Evolutionary conservation across 1,284 basidiomycete genomes (phyloP), one percentile per base, ranked within the genome.

Genomic region (Naganishia albida): DNA sequence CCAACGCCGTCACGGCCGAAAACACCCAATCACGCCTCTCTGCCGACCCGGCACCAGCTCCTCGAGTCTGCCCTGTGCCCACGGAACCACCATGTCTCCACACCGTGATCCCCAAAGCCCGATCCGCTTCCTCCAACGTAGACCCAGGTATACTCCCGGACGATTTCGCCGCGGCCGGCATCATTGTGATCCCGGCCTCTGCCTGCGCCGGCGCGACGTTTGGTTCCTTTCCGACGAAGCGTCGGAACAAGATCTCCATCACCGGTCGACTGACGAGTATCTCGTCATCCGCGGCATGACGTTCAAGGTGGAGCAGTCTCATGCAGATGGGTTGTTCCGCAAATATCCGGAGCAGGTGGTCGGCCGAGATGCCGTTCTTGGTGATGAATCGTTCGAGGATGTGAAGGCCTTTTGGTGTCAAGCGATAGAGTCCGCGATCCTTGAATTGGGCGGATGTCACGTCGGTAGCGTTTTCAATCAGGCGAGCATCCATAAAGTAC

Each of bases 331-430:
- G 93, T 75, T 98, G 94, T 0, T 89, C 86, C 10, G 87, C 86
- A 77, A 98, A 99, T 50, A 97, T 90, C 54, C 85, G 86, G 70
- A 93, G 86, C 25, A 98, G 85, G 77, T 95, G 89, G 80, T 97
- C 93, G 25, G 81, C 79, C 74, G 87, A 91, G 82, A 99, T 98
- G 71, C 96, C 96, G 78, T 99, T 99, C 83, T 96, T 97, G 79
- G 89, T 91, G 83, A 99, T 97, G 84, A 99, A 99, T 34, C 96
- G 88, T 77, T 99, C 96, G 67, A 99, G 87, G 72, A 99, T 91
- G 75, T 99, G 96, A 59, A 99, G 86, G 64, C 96, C 96, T 80
- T 99, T 99, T 20, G 95, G 91, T 15, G 96, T 99, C 74, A 97
- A 85, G 73, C 90, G 85, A 81, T 93, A 99, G 66, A 98, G 89